Conservation (phyloP, 371 early-diverging fungal species). For the Haplosporangium sp. region DNA sequence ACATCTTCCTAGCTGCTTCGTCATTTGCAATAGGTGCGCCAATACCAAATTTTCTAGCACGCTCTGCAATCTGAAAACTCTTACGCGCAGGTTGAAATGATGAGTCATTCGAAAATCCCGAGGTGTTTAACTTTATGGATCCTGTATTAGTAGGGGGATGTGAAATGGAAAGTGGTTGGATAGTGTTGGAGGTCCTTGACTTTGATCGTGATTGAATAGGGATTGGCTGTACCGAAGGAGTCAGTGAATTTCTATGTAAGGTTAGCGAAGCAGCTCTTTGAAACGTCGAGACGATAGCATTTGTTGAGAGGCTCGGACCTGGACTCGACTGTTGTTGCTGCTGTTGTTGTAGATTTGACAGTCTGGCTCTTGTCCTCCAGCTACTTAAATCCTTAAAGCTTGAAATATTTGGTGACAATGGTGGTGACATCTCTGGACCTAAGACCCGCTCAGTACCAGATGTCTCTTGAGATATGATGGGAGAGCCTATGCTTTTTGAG, state of each 20-base stretch:
- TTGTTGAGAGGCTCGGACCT: slow-evolving; percentile 22
- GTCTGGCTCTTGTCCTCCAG: slow-evolving; percentile 24
- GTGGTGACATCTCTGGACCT: slow-evolving; percentile 30
- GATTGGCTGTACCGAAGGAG: slow-evolving; percentile 22
- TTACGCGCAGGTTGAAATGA: slow-evolving; percentile 53
- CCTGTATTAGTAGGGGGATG: slow-evolving; percentile 24
- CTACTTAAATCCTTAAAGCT: slow-evolving; percentile 23
- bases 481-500: slow-evolving; percentile 6
- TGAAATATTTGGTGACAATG: slow-evolving; percentile 26
- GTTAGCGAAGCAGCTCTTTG: slow-evolving; percentile 47
- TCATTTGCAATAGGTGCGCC: slow-evolving; percentile 64
- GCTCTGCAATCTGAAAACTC: slow-evolving; percentile 56
- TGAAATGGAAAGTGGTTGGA: slow-evolving; percentile 22
- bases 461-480: slow-evolving; percentile 14
- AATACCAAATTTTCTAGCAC: slow-evolving; percentile 60
- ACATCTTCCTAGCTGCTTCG: slow-evolving; percentile 54
- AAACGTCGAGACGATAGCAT: slow-evolving; percentile 43
- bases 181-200: slow-evolving; percentile 13
- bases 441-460: slow-evolving; percentile 8
- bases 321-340: slow-evolving; percentile 16
- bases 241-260: slow-evolving; percentile 21
- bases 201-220: slow-evolving; percentile 21
- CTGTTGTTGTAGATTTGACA: background rate
- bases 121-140: background rate
- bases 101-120: slow-evolving; percentile 2